Evolutionary conservation across 2,329 filamentous ascomycete species (phyloP), one percentile per base, ranked within the genome.

Genomic region (Aureobasidium sp.): DNA sequence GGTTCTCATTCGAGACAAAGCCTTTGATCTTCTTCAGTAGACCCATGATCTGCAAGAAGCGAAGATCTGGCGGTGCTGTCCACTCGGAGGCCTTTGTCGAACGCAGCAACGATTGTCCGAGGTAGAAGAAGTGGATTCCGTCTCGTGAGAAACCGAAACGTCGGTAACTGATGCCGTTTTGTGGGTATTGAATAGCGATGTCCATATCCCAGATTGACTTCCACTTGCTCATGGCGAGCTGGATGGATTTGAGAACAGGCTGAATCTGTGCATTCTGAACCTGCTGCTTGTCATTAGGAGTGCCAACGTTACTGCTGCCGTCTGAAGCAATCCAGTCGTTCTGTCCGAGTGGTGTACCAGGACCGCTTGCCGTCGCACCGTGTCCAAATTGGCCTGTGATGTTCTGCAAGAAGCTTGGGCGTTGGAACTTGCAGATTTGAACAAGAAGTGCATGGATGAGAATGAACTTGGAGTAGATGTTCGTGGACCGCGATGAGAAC

Each of bases 401-500:
- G 41, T 59, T 45, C 29, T 51, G 39, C 32, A 48, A 21, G 47
- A 66, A 60, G 50, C 67, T 71, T 16, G 76, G 67, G 64, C 76
- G 78, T 66, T 81, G 80, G 45, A 76, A 73, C 59, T 76, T 74
- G 75, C 79, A 83, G 65, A 90, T 82, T 65, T 88, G 79, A 6
- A 83, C 78, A 61, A 89, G 79, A 58, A 91, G 76, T 11, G 82
- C 84, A 67, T 91, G 88, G 8, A 91, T 83, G 50, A 91, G 73
- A 60, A 91, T 82, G 67, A 90, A 90, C 68, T 91, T 91, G 39
- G 85, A 86, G 68, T 86, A 88, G 2, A 87, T 76, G 67, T 90
- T 91, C 1, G 87, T 90, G 27, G 82, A 82, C 47, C 84, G 82
- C 3, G 83, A 82, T 62, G 84, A 82, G 59, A 90, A 83, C 51